A percentile compares a stretch with the other conserved stretches of the same genome.
Conservation (phyloP, 116 monocot genomes). For the Zostera marina region DNA sequence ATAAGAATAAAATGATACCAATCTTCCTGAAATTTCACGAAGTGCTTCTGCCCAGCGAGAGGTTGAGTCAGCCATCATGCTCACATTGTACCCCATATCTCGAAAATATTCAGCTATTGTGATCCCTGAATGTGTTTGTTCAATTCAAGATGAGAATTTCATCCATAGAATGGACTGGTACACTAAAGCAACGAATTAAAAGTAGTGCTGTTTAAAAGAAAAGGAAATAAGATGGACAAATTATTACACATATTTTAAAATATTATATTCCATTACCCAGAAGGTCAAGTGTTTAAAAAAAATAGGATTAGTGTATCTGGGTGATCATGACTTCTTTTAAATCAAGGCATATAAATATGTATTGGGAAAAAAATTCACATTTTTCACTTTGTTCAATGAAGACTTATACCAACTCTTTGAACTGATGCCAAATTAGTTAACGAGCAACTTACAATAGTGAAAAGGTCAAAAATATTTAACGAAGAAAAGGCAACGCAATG, state of each 20-base stretch:
- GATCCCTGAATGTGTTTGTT: slow-evolving; percentile 44
- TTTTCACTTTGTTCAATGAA: neutral
- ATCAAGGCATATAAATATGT: neutral
- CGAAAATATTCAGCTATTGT: slow-evolving; percentile 98
- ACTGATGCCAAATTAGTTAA: neutral
- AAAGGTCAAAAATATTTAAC: too few relatives aligned
- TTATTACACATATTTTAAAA: too few relatives aligned
- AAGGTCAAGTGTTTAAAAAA: too few relatives aligned
- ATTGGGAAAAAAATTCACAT: neutral
- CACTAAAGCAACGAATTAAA: neutral
- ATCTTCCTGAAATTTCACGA: slow-evolving; percentile 98
- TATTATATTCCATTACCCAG: too few relatives aligned
- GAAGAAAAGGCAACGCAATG: neutral
- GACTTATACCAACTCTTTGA: neutral
- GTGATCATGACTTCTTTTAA: neutral
- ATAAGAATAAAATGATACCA: slow-evolving; percentile 31
- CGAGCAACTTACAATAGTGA: neutral
- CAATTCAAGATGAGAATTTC: neutral
- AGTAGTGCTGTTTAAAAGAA: neutral
- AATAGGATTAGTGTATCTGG: too few relatives aligned
- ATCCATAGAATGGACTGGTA: neutral
- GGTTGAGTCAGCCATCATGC: slow-evolving; percentile 99
- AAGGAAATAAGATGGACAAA: too few relatives aligned
- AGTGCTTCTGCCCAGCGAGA: slow-evolving; percentile 99
- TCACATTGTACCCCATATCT: slow-evolving; percentile 99